Conservation (phyloP, 331 rosid genomes). For the Dryas integrifolia region DNA sequence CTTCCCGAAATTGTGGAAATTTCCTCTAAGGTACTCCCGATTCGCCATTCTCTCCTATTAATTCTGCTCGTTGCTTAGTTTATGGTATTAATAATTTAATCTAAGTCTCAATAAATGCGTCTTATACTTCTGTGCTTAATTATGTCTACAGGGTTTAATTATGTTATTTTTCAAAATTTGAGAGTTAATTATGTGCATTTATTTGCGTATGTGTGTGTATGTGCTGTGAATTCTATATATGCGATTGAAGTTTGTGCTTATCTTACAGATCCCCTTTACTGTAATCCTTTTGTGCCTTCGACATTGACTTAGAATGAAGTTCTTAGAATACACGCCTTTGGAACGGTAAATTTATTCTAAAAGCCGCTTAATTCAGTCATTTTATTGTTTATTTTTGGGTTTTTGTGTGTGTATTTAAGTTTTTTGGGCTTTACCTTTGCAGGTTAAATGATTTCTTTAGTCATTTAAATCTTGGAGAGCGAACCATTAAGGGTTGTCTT, state of each 20-base stretch:
- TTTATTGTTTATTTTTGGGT: neutral
- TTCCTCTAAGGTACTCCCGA: neutral
- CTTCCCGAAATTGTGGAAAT: neutral
- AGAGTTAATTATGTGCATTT: no score
- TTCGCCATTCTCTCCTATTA: neutral
- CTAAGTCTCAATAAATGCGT: neutral
- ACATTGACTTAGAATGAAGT: constrained; percentile 57
- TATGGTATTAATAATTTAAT: neutral
- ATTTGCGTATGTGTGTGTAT: neutral
- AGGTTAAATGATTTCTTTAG: constrained; percentile 71
- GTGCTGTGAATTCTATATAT: neutral
- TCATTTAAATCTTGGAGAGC: constrained; percentile 82
- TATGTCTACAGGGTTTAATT: neutral
- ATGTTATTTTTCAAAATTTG: no score
- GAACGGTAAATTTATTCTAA: constrained; percentile 50
- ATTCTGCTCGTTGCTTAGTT: neutral
- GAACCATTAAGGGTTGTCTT: constrained; percentile 75
- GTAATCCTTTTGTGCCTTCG: neutral
- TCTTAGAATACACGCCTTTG: constrained; percentile 71
- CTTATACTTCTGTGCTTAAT: neutral
- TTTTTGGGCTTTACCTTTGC: constrained; percentile 20
- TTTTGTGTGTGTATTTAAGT: neutral
- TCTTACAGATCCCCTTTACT: constrained; percentile 3
- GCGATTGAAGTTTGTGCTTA: neutral
- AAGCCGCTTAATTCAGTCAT: neutral